Conservation (phyloP, 805 yeast genomes). For the Yarrowia keelungensis region DNA sequence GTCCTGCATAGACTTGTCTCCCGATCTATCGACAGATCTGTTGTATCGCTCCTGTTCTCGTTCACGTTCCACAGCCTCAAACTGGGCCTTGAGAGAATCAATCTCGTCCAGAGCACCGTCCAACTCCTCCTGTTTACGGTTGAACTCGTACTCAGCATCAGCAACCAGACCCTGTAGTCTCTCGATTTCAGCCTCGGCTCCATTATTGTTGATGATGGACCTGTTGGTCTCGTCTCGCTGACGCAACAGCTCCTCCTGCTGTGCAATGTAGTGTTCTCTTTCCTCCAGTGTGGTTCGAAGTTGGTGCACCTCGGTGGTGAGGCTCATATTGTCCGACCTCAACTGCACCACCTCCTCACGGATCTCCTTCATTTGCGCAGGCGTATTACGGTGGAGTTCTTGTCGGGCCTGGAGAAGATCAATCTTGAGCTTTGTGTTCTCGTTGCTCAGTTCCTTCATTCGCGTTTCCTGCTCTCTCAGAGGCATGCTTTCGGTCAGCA, state of each 20-base stretch:
- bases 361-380: conserved; percentile 28
- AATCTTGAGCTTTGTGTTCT: conserved; percentile 35
- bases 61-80: conserved; percentile 4
- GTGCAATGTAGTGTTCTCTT: background rate
- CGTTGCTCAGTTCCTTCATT: conserved; percentile 36
- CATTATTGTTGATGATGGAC: conserved; percentile 10
- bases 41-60: conserved; percentile 20
- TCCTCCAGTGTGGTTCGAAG: conserved; percentile 14
- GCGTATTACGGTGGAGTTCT: conserved; percentile 30
- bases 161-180: conserved; percentile 10
- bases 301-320: conserved; percentile 24
- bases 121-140: conserved; percentile 32
- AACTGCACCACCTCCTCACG: conserved; percentile 28
- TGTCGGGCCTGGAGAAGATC: conserved; percentile 20
- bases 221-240: conserved; percentile 23
- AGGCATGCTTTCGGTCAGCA: conserved; percentile 33
- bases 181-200: conserved; percentile 30
- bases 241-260: conserved; percentile 2
- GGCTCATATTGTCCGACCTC: conserved; percentile 20
- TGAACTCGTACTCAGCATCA: conserved; percentile 20
- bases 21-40: conserved; percentile 7
- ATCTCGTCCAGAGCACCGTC: conserved; percentile 33
- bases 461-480: conserved; percentile 24
- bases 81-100: conserved; percentile 25
- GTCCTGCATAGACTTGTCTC: conserved; percentile 4